Percentiles rank a stretch among this genome's conserved stretches.
phyloP scores from a whole-genome alignment of 192 early-diverging fungal genomes.

The Podila horticola region DNA sequence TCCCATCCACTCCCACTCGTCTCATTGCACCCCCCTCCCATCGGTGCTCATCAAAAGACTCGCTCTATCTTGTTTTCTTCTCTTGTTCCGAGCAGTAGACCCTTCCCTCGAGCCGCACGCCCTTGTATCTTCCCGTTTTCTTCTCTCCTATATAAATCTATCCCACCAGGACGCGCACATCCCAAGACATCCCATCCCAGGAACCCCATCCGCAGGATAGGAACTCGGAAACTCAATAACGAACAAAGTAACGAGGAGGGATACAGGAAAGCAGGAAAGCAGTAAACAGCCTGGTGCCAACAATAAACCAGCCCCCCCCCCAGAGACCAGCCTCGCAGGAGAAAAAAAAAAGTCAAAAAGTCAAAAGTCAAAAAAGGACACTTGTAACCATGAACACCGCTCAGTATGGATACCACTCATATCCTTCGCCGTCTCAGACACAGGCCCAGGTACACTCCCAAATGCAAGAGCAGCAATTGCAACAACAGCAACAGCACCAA shows the following conservation, averaged over 20 bases:
- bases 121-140: not conserved
- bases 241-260: not conserved
- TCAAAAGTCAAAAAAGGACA: too few species aligned
- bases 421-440: conserved; percentile 46
- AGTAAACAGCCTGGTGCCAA: not conserved
- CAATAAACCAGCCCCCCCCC: not conserved
- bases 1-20: not conserved
- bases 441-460: conserved; percentile 32
- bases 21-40: not conserved
- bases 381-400: conserved; percentile 37
- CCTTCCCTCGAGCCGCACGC: too few species aligned
- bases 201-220: too few species aligned
- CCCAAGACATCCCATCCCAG: too few species aligned
- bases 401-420: conserved; percentile 45
- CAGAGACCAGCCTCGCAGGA: too few species aligned
- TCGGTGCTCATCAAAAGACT: not conserved
- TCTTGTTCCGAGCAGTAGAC: too few species aligned
- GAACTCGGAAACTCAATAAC: too few species aligned
- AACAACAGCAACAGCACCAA: conserved; percentile 17
- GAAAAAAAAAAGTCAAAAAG: too few species aligned
- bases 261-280: not conserved
- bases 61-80: too few species aligned
- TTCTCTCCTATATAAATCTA: not conserved
- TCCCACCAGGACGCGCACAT: not conserved
- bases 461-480: conserved; percentile 12